Evolutionary conservation across 2,329 filamentous ascomycete species (phyloP).

Genomic region (Cercospora sojina): DNA sequence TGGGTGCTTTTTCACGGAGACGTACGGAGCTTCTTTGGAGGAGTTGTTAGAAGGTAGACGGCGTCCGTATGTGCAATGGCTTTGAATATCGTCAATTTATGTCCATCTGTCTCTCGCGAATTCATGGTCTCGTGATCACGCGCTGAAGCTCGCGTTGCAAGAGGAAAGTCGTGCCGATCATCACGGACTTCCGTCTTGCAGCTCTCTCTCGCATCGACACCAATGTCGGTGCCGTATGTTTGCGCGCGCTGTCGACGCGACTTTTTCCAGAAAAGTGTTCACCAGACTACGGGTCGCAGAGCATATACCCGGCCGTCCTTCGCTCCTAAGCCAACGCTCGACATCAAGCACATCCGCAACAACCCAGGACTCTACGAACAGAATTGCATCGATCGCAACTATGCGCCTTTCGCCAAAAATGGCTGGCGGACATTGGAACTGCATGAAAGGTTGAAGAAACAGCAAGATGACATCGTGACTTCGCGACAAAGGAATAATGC

Average conservation of each 20-base stretch:
- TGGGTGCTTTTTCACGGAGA: conserved; percentile 11
- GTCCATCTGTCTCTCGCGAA: not conserved
- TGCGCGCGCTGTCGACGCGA: conserved; percentile 21
- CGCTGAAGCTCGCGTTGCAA: not conserved
- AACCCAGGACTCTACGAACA: conserved; percentile 76
- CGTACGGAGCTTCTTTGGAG: not conserved
- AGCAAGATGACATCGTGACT: conserved; percentile 60
- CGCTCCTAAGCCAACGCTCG: conserved; percentile 75
- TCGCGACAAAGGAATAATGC: conserved; percentile 67
- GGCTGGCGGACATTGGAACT: conserved; percentile 55
- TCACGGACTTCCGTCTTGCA: not conserved
- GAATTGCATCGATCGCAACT: conserved; percentile 85
- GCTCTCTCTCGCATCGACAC: not conserved
- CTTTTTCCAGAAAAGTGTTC: not conserved
- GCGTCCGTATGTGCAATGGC: not conserved
- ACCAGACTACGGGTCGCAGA: not conserved
- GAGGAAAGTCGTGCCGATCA: conserved; percentile 9
- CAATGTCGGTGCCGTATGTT: conserved; percentile 22
- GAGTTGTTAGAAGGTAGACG: not conserved
- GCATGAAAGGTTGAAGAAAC: conserved; percentile 46
- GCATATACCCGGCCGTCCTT: conserved; percentile 59
- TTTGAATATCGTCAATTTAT: not conserved
- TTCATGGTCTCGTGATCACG: conserved; percentile 1
- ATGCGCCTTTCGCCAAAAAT: conserved; percentile 56
- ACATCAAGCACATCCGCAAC: conserved; percentile 87